phyloP scores from a whole-genome alignment of 805 yeast genomes.

The Candida railenensis region DNA sequence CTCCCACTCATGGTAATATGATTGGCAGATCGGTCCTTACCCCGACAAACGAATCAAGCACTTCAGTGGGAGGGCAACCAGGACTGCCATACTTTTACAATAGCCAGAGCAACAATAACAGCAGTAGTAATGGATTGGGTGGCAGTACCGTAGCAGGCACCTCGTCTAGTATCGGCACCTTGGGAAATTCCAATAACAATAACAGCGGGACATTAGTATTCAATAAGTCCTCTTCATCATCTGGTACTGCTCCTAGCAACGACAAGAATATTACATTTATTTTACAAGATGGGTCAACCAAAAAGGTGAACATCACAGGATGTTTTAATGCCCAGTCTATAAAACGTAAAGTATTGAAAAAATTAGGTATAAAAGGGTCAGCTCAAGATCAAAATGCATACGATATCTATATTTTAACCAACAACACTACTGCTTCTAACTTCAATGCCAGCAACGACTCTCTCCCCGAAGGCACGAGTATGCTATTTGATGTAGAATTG shows the following conservation, averaged over 20 bases:
- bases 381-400: conserved; percentile 40
- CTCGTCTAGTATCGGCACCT: neutral
- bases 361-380: conserved; percentile 46
- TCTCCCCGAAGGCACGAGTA: conserved; percentile 18
- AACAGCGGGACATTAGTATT: neutral
- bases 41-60: neutral
- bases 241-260: conserved; percentile 7
- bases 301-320: conserved; percentile 68
- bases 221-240: neutral
- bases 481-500: conserved; percentile 73
- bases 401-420: conserved; percentile 59
- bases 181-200: neutral
- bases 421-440: conserved; percentile 19
- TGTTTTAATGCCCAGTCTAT: conserved; percentile 81
- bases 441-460: conserved; percentile 4
- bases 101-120: neutral
- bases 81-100: conserved; percentile 1
- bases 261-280: conserved; percentile 60
- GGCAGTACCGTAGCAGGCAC: neutral
- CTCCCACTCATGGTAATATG: neutral
- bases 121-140: neutral
- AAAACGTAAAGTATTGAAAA: conserved; percentile 64
- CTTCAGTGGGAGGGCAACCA: neutral
- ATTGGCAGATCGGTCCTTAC: neutral
- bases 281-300: conserved; percentile 69